Conservation (phyloP, 23 red algal species). For the Agarophyton chilense region DNA sequence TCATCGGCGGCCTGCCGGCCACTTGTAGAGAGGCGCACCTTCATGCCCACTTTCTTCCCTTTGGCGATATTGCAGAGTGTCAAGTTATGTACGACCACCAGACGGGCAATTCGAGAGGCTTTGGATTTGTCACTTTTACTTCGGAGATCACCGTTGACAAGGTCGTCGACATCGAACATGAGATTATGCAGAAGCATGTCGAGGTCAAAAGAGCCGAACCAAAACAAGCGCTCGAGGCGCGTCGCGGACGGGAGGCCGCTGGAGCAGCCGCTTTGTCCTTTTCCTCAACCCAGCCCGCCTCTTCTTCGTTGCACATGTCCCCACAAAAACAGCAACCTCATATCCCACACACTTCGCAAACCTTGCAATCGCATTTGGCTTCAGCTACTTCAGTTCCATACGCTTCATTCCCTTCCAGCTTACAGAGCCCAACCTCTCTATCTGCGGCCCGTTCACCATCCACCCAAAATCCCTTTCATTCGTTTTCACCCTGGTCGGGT, state of each 20-base stretch:
- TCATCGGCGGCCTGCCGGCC: conserved; percentile 90
- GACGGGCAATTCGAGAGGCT: conserved; percentile 92
- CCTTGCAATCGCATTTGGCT: conserved; percentile 7
- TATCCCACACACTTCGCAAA: not conserved
- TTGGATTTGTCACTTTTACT: conserved; percentile 94
- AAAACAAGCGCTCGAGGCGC: conserved; percentile 68
- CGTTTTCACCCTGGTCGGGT: conserved; percentile 35
- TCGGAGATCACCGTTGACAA: conserved; percentile 69
- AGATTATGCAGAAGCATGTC: conserved; percentile 84
- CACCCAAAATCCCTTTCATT: conserved; percentile 19
- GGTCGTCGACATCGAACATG: conserved; percentile 72
- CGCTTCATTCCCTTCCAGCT: not conserved
- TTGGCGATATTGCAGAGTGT: conserved; percentile 81
- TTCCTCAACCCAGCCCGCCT: not conserved
- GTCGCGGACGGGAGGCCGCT: conserved; percentile 41
- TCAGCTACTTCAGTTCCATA: conserved; percentile 18
- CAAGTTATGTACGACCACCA: conserved; percentile 96
- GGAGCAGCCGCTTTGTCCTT: not conserved
- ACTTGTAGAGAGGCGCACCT: conserved; percentile 85
- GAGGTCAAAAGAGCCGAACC: conserved; percentile 88
- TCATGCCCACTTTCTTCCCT: conserved; percentile 76
- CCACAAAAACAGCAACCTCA: not conserved
- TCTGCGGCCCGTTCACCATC: not conserved
- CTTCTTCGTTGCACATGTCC: not conserved
- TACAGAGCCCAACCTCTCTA: not conserved